Percentiles rank a stretch among this genome's conserved stretches.
These are phyloP conservation scores for Fusarium lyarnte DNA, from an alignment of 2,329 filamentous ascomycete species.

Conservation along the genomic window DNA sequence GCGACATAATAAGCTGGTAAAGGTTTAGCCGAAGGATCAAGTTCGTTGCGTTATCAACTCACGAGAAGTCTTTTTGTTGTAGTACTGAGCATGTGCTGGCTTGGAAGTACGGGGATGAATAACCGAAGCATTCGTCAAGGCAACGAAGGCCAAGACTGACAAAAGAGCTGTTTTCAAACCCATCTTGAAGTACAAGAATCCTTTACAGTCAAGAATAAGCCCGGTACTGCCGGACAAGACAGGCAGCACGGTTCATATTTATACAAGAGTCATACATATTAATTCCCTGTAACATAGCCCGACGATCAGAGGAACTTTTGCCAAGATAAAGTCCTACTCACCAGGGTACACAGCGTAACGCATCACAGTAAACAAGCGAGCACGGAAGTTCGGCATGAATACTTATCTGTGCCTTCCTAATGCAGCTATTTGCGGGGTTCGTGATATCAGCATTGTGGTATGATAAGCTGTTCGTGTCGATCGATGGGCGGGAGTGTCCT, in stretches of 20 bases:
- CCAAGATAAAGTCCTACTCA: neutral
- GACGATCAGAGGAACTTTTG: constrained; percentile 13
- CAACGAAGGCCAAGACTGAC: neutral
- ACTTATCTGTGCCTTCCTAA: constrained; percentile 25
- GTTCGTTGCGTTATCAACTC: accelerated
- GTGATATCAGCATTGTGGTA: constrained; percentile 1
- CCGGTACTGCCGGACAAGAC: accelerated
- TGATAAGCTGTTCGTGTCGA: neutral
- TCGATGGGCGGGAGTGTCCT: neutral
- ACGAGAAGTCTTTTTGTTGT: constrained; percentile 14
- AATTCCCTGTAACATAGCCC: neutral
- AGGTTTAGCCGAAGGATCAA: accelerated
- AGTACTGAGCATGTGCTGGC: constrained; percentile 1
- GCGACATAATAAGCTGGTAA: neutral
- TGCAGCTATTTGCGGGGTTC: constrained; percentile 24
- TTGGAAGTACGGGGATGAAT: neutral
- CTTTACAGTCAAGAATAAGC: neutral
- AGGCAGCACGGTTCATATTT: neutral
- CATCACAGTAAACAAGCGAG: neutral
- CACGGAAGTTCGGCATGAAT: constrained; percentile 27
- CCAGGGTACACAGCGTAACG: neutral
- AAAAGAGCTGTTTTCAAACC: neutral
- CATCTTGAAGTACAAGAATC: neutral
- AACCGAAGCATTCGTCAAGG: constrained; percentile 3
- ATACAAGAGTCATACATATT: neutral